These are phyloP conservation scores for Diaporthe capsici DNA, from an alignment of 2,329 filamentous ascomycete species.

Conservation along the genomic window DNA sequence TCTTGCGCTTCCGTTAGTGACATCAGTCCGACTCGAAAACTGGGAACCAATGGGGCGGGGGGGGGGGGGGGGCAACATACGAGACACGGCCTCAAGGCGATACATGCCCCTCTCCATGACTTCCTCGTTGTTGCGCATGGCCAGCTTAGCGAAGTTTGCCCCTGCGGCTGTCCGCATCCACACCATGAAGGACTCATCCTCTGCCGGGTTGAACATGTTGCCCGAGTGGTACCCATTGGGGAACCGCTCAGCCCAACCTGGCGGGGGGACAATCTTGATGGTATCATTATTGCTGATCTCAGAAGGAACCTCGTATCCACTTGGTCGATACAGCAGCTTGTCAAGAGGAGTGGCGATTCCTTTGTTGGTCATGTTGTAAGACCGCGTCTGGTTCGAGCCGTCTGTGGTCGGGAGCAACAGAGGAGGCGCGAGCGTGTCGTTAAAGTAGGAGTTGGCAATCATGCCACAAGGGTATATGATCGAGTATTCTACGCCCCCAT, in stretches of 20 bases:
- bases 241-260: background rate
- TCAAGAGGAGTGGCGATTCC: background rate
- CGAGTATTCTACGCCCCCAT: background rate
- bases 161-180: slow-evolving; percentile 4
- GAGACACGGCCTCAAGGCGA: background rate
- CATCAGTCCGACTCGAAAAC: background rate
- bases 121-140: background rate
- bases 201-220: slow-evolving; percentile 9
- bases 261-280: background rate
- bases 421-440: background rate
- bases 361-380: background rate
- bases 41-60: no score
- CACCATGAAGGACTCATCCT: slow-evolving; percentile 7
- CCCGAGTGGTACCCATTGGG: background rate
- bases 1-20: background rate
- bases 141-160: background rate
- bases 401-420: background rate
- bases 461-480: slow-evolving; percentile 1
- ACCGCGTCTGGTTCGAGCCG: background rate
- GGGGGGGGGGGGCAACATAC: background rate
- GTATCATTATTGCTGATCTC: background rate
- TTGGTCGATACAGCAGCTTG: background rate
- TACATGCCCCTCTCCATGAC: slow-evolving; percentile 4
- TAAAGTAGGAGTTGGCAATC: background rate
- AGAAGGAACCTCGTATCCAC: background rate